Conservation (phyloP, 352 stramenopile genomes). For the Phytophthora lateralis region DNA sequence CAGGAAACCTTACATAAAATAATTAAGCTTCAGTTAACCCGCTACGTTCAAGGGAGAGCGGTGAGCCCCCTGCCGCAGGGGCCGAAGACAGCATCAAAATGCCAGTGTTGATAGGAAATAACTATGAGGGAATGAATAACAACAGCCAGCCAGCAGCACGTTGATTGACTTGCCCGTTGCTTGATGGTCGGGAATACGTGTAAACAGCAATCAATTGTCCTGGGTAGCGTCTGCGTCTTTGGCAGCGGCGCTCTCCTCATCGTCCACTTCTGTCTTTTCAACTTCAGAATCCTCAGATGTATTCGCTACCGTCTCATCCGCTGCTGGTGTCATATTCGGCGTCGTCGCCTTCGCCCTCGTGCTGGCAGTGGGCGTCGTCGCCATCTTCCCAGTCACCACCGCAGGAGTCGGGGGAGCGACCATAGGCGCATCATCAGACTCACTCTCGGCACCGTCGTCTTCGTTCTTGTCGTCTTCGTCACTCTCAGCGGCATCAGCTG, state of each 20-base stretch:
- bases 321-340: background rate
- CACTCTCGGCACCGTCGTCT: background rate
- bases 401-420: constrained; percentile 22
- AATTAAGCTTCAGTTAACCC: too few relatives aligned
- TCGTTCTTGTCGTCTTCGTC: constrained; percentile 2
- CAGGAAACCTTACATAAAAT: too few relatives aligned
- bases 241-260: constrained; percentile 2
- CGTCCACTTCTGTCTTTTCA: constrained; percentile 1
- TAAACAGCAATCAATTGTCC: constrained; percentile 23
- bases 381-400: constrained; percentile 16
- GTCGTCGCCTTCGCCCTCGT: constrained; percentile 7
- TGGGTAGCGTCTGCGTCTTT: constrained; percentile 3
- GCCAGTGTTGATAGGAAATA: too few relatives aligned
- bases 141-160: too few relatives aligned
- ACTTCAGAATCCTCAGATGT: background rate
- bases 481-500: background rate
- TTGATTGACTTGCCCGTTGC: background rate
- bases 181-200: constrained; percentile 10
- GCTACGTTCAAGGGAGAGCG: too few relatives aligned
- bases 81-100: too few relatives aligned
- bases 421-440: constrained; percentile 3
- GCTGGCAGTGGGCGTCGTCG: constrained; percentile 20
- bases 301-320: background rate
- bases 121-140: background rate
- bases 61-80: too few relatives aligned